Evolutionary conservation across 371 early-diverging fungal species (phyloP), one percentile per base, ranked within the genome.

Genomic region (Phascolomyces articulosus): DNA sequence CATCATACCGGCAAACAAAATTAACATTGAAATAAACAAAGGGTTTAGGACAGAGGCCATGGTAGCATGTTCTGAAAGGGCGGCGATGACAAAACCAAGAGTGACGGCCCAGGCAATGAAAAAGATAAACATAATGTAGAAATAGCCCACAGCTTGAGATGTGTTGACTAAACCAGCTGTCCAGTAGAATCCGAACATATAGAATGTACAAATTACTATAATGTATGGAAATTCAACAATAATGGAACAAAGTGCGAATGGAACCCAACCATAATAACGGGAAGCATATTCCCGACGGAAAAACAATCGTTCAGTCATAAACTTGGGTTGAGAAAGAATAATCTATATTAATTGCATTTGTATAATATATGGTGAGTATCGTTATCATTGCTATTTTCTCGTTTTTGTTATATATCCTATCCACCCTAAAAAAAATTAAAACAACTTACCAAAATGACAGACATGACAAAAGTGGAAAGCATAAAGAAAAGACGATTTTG

Each of bases 1-100:
- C 69, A 90, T 80, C 40, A 90, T 69, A 68, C 91, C 91, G 48
- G 85, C 81, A 74, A 89, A 89, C 56, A 91, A 71, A 62, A 81
- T 78, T 55, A 90, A 75, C 26, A 58, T 40, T 0, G 87, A 77
- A 55, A 86, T 80, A 31, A 88, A 69, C 58, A 90, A 77, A 11
- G 91, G 90, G 40, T 87, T 86, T 57, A 89, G 44, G 54, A 91
- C 68, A 2, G 89, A 79, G 2, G 91, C 89, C 21, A 90, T 74
- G 16, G 75, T 71, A 3, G 71, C 66, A 24, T 40, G 60, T 47
- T 71, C 71, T 21, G 69, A 59, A 21, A 71, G 15, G 66, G 69
- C 80, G 2, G 90, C 87, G 47, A 91, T 80, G 23, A 80, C 82
- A 65, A 82, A 85, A 51, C 91, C 89, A 44, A 90, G 82, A n/a